Evolutionary conservation across 2,329 filamentous ascomycete species (phyloP), one percentile per base, ranked within the genome.

Genomic region (Fusarium dimerum): DNA sequence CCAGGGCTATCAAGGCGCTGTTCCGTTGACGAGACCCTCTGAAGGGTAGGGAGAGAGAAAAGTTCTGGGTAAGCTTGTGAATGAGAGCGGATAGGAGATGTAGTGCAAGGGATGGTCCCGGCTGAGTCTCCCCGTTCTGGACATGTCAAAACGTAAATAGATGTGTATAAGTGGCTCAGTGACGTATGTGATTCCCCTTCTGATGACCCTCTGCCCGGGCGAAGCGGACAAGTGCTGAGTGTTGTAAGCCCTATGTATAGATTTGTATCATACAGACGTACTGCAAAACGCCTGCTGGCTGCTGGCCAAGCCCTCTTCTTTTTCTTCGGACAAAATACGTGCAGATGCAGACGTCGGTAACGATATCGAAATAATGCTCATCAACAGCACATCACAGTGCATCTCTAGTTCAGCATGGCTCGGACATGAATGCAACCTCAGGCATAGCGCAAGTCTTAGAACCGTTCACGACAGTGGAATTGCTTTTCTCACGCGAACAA

Each of bases 111-210:
- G 5, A 9, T 36, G 32, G 32, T 36, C 55, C 47, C 34, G n/a
- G 15, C 56, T 59, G 54, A 51, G 51, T 43, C 51, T 60, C 48
- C 45, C 51, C 51, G 57, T 43, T 41, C 30, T 52, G 50, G 63
- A 56, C 52, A 26, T 40, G 52, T 61, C 20, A 26, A 26, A 26
- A 49, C 51, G 46, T 45, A 44, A 10, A 40, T n/a, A 39, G 54
- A 53, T 54, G 50, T 50, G 53, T 56, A 47, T 48, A 45, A 41
- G 56, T 54, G 54, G 56, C 55, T 59, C 51, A 54, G 57, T 63
- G 62, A 60, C 60, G 61, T 61, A 62, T 62, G 62, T 52, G 57
- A 53, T 50, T 45, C 61, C 48, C 52, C 52, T 46, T 47, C 46
- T 48, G 41, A 52, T 48, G 51, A 55, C 56, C 42, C 46, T 47